Base-by-base conservation (phyloP, 306 rosid species). In the Comarum palustre region DNA sequence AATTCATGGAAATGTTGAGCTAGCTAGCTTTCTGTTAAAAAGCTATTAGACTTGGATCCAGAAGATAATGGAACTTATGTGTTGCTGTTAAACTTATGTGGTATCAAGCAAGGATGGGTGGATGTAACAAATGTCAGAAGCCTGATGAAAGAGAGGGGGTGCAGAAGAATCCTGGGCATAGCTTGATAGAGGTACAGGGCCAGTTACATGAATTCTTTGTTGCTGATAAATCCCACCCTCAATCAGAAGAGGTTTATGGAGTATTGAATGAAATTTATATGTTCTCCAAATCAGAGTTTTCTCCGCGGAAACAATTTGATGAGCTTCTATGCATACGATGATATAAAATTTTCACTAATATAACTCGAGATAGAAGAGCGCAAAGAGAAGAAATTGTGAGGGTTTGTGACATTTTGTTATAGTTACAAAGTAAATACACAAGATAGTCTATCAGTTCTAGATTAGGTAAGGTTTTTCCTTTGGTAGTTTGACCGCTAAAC, bases 131-230 rank as follows among this genome's bases (percentile, higher is more conserved):
- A 66, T 77, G 86, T 85, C 36, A 81, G 97, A 68, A 83, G 88
- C 77, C 60, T 84, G 84, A 90, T 92, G 97, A 84, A 87, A 77
- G 90, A 88, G 14, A 88, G 78, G 71, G 94, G 97, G 87, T 92
- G 70, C 84, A 78, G 79, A 92, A 92, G 86, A 75, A 69, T 67
- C 92, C 97, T 32, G 97, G 92, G 31, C 87, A 69, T 70, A 89
- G 97, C 82, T 75, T 80, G 45, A 75, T 92, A 69, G 97, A 92
- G 81, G 74, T 90, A 24, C 82, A 77, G 55, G 94, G 92, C 6
- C 81, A 71, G 72, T 80, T 90, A 31, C 77, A 74, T 70, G 90
- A 88, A 29, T 90, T 92, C 77, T 85, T 90, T 78, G 97, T 73
- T 66, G 90, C 90, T 10, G 96, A 92, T 82, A 82, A 77, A 69